Base-by-base conservation (phyloP, 805 yeast genomes). In the Lachancea dasiensis region DNA sequence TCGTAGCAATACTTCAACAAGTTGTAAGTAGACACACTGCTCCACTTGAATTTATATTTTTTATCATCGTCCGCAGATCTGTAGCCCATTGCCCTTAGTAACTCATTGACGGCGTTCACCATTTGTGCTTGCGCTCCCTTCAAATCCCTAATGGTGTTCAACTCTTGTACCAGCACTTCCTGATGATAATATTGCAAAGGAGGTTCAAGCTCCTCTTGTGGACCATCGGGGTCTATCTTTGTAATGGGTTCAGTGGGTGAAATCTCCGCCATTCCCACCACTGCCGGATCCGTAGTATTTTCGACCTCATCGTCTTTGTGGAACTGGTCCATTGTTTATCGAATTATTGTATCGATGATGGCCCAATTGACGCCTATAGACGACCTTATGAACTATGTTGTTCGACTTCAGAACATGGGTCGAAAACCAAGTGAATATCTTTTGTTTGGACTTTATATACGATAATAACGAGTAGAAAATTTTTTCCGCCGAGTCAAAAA, bases 1-100 rank as follows among this genome's bases (percentile, higher is more conserved):
- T 32, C 36, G n/a, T 22, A 32, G 14, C 36, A 32, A 14, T 32
- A 23, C 36, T 32, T 32, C 22, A 32, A n/a, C 17, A 32, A 14
- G 14, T 32, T 23, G 17, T 32, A 32, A 3, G 36, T 32, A 5
- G 36, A 32, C n/a, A 23, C 22, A 7, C 25, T 32, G 20, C 28
- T 32, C 36, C 36, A 32, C 14, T 32, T 32, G 20, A 23, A 32
- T 14, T 32, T 32, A 21, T 32, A 32, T 24, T 32, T 24, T 11
- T 32, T 32, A 21, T 24, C 36, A 14, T 32, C 28, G 22, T 32
- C 36, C 15, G 28, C 28, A 22, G 36, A 32, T 14, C 24, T 32
- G 27, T 32, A 32, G 17, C 20, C 25, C 33, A 30, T 19, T 20
- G 19, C 33, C 13, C 23, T 16, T 16, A 30, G 19, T 18, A 30